A percentile compares a stretch with the other conserved stretches of the same genome.
phyloP scores from a whole-genome alignment of 345 rosid species.

The sweet orange (Citrus sinensis) region DVS_A1.0 CM039163.1:8015001-8015500 shows the following conservation, averaged over 20 bases:
- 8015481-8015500: slow-evolving; percentile 83
- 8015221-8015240: not conserved
- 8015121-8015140: not conserved
- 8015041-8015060: not conserved
- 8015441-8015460: slow-evolving; percentile 93
- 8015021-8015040: not conserved
- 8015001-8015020: not conserved
- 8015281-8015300: slow-evolving; percentile 92
- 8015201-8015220: not conserved
- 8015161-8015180: not conserved
- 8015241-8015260: slow-evolving; percentile 56
- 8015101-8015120: not conserved
- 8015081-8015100: not conserved
- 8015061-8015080: not conserved
- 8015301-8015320: slow-evolving; percentile 81
- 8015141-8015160: not conserved
- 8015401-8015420: slow-evolving; percentile 93
- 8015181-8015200: not conserved
- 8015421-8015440: slow-evolving; percentile 91
- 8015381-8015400: slow-evolving; percentile 11
- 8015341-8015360: not conserved
- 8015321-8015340: slow-evolving; percentile 14
- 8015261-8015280: slow-evolving; percentile 98
- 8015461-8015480: slow-evolving; percentile 96
- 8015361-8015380: slow-evolving; percentile 3